These are phyloP conservation scores for Aspergillus nanangensis DNA, from an alignment of 495 filamentous ascomycete species.

Conservation along the genomic window DNA sequence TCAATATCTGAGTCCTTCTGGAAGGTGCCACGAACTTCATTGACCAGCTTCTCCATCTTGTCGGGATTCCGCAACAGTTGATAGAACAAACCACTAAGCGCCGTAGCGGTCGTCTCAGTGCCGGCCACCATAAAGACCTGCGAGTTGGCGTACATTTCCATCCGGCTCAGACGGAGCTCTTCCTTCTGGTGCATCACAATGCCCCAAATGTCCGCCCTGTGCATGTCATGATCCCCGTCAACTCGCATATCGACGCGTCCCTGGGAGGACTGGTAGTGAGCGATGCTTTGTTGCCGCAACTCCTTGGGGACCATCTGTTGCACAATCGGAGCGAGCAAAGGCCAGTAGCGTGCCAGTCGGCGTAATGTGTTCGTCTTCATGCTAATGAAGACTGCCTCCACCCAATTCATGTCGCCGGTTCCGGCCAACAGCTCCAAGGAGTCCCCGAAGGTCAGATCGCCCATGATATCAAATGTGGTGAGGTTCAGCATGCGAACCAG, in stretches of 20 bases:
- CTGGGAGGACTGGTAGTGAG: slow-evolving; percentile 4
- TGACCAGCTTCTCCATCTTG: slow-evolving; percentile 32
- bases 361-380: slow-evolving; percentile 10
- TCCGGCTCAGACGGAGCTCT: neutral
- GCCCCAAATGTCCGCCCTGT: slow-evolving; percentile 8
- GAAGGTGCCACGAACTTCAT: slow-evolving; percentile 45
- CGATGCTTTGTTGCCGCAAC: slow-evolving; percentile 1
- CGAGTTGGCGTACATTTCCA: slow-evolving; percentile 17
- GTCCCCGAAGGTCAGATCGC: slow-evolving; percentile 51
- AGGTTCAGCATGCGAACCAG: slow-evolving; percentile 48
- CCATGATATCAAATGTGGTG: slow-evolving; percentile 56
- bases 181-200: slow-evolving; percentile 7
- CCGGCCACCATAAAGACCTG: slow-evolving; percentile 41
- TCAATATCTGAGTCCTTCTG: slow-evolving; percentile 46
- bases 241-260: slow-evolving; percentile 4
- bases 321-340: no score
- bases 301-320: no score
- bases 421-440: slow-evolving; percentile 44
- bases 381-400: slow-evolving; percentile 22
- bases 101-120: slow-evolving; percentile 54
- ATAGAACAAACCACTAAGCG: slow-evolving; percentile 45
- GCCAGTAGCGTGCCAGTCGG: slow-evolving; percentile 5
- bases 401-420: slow-evolving; percentile 40
- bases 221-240: neutral
- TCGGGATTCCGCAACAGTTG: slow-evolving; percentile 41